phyloP scores from a whole-genome alignment of 1,284 basidiomycete species.

The Rhodotorula sp. region DNA sequence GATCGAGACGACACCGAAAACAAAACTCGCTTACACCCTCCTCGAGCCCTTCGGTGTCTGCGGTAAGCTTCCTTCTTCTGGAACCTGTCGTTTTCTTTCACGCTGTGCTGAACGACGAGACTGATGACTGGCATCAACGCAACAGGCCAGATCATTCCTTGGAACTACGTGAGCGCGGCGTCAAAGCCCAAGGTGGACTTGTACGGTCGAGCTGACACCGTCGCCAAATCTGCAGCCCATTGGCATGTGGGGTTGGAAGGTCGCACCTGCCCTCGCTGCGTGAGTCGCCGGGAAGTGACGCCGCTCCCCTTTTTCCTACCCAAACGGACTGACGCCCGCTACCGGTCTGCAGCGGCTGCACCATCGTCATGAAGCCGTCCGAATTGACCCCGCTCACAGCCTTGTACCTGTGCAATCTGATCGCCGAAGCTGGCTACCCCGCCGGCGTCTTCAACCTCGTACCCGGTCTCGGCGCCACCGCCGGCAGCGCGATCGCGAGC shows the following conservation, averaged over 20 bases:
- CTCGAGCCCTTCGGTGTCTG: slow-evolving; percentile 38
- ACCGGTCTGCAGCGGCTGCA: slow-evolving; percentile 37
- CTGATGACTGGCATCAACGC: background rate
- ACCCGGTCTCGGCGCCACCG: slow-evolving; percentile 46
- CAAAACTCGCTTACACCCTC: slow-evolving; percentile 34
- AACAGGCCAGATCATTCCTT: slow-evolving; percentile 1
- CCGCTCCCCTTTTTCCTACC: background rate
- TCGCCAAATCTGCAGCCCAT: slow-evolving; percentile 1
- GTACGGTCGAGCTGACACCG: background rate
- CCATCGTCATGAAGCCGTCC: slow-evolving; percentile 46
- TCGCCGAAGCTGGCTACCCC: slow-evolving; percentile 43
- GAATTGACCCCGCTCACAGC: slow-evolving; percentile 46
- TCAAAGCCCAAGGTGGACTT: background rate
- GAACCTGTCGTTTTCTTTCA: background rate
- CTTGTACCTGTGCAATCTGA: slow-evolving; percentile 39
- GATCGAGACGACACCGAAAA: slow-evolving; percentile 29
- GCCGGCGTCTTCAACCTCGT: slow-evolving; percentile 47
- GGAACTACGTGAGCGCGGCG: background rate
- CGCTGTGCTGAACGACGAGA: background rate
- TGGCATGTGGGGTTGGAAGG: slow-evolving; percentile 42
- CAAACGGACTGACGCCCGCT: background rate
- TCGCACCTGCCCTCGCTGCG: slow-evolving; percentile 38
- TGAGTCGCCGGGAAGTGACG: slow-evolving; percentile 4
- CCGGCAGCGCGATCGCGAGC: slow-evolving; percentile 44
- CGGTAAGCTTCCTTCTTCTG: slow-evolving; percentile 1